Evolutionary conservation across 2,329 filamentous ascomycete species (phyloP).

Genomic region (Mycogone perniciosa): DNA sequence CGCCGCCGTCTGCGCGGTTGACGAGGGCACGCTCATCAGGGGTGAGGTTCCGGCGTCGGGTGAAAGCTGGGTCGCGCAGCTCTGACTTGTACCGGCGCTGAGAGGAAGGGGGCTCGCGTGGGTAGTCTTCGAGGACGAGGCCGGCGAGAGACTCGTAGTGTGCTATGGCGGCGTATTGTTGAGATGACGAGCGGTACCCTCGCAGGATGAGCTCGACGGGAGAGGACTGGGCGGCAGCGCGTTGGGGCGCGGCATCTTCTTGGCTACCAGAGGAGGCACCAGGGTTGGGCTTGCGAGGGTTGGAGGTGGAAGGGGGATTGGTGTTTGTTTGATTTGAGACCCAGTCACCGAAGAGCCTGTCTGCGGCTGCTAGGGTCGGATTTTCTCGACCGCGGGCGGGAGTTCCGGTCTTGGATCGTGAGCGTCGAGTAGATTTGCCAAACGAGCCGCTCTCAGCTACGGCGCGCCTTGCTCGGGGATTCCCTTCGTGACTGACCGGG

Average conservation of each 20-base stretch:
- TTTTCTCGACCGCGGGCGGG: conserved; percentile 51
- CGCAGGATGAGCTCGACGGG: conserved; percentile 76
- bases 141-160: conserved; percentile 86
- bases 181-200: conserved; percentile 60
- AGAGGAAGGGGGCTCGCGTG: conserved; percentile 70
- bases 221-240: conserved; percentile 30
- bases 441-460: conserved; percentile 59
- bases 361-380: conserved; percentile 54
- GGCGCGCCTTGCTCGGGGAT: conserved; percentile 44
- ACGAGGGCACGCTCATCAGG: conserved; percentile 70
- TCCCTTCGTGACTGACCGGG: conserved; percentile 35
- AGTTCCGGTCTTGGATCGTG: conserved; percentile 55
- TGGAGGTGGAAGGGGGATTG: conserved; percentile 14
- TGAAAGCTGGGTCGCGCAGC: conserved; percentile 64
- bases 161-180: conserved; percentile 81
- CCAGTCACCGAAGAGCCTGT: conserved; percentile 56
- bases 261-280: conserved; percentile 28
- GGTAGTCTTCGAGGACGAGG: conserved; percentile 86
- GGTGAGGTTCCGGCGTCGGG: conserved; percentile 58
- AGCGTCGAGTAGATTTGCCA: conserved; percentile 59
- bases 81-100: conserved; percentile 67
- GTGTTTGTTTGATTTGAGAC: conserved; percentile 41
- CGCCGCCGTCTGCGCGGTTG: conserved; percentile 73
- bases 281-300: conserved; percentile 32
- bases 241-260: conserved; percentile 34